These are phyloP conservation scores for Peronospora tabacina DNA, from an alignment of 352 stramenopile species.

Conservation along the genomic window DNA sequence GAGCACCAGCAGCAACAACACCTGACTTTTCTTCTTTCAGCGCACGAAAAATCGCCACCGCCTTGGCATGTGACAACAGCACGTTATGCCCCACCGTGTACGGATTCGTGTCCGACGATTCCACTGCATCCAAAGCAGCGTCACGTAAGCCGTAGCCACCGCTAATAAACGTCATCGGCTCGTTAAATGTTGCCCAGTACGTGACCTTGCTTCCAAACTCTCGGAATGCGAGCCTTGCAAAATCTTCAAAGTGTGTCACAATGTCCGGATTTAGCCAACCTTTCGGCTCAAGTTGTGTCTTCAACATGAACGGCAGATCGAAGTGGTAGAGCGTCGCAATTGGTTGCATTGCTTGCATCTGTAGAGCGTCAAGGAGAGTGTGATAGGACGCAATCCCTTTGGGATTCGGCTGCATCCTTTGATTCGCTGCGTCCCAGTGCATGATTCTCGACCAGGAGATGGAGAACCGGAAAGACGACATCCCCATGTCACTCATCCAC, in stretches of 20 bases:
- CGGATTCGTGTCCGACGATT: slow-evolving; percentile 32
- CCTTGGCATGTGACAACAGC: slow-evolving; percentile 83
- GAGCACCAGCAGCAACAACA: slow-evolving; percentile 34
- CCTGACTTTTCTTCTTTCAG: slow-evolving; percentile 35
- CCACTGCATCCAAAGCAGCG: slow-evolving; percentile 26
- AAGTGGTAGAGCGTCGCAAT: slow-evolving; percentile 94
- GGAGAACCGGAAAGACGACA: slow-evolving; percentile 78
- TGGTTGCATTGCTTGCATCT: slow-evolving; percentile 62
- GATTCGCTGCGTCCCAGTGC: slow-evolving; percentile 16
- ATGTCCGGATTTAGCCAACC: slow-evolving; percentile 64
- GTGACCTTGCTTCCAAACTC: slow-evolving; percentile 89
- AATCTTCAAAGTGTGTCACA: slow-evolving; percentile 75
- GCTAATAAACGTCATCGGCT: slow-evolving; percentile 84
- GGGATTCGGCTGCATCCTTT: slow-evolving; percentile 19
- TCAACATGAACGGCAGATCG: slow-evolving; percentile 86
- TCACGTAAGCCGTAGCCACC: slow-evolving; percentile 80
- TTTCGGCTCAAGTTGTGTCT: slow-evolving; percentile 57
- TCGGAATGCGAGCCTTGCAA: slow-evolving; percentile 86
- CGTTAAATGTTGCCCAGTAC: slow-evolving; percentile 94
- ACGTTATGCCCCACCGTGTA: slow-evolving; percentile 84
- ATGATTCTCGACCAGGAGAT: slow-evolving; percentile 34
- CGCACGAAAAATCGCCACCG: slow-evolving; percentile 79
- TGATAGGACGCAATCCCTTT: slow-evolving; percentile 43
- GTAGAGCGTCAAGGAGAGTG: slow-evolving; percentile 84
- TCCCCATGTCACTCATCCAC: slow-evolving; percentile 79